These are phyloP conservation scores for Hypholoma sublateritium DNA, from an alignment of 768 basidiomycete species.

Conservation along the genomic window DNA sequence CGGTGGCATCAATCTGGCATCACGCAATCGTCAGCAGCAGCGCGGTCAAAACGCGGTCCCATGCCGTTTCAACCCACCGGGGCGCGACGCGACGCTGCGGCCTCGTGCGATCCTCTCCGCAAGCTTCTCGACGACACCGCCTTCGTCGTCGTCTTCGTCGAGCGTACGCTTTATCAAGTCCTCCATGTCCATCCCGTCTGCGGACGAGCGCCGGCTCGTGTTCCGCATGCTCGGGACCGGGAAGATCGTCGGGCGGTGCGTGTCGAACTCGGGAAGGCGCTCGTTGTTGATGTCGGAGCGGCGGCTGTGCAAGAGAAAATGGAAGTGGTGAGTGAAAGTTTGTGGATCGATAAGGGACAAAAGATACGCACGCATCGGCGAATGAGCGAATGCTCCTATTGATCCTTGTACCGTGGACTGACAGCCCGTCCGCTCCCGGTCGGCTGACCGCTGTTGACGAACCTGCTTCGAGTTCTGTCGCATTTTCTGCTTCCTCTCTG, in stretches of 20 bases:
- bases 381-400: slow-evolving; percentile 66
- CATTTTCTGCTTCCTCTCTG: slow-evolving; percentile 80
- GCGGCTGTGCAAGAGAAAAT: slow-evolving; percentile 42
- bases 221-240: slow-evolving; percentile 60
- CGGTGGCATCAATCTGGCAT: neutral
- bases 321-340: neutral
- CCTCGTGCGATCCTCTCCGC: slow-evolving; percentile 64
- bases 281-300: slow-evolving; percentile 75
- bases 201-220: slow-evolving; percentile 36
- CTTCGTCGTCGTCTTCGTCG: slow-evolving; percentile 56
- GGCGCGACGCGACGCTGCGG: slow-evolving; percentile 42
- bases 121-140: slow-evolving; percentile 54
- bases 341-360: neutral
- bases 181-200: slow-evolving; percentile 59
- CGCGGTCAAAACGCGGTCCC: slow-evolving; percentile 38
- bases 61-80: slow-evolving; percentile 59
- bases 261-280: slow-evolving; percentile 61
- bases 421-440: slow-evolving; percentile 55
- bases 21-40: neutral
- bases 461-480: slow-evolving; percentile 56
- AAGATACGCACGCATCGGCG: slow-evolving; percentile 66
- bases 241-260: slow-evolving; percentile 42
- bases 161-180: slow-evolving; percentile 60
- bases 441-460: slow-evolving; percentile 26
- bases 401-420: slow-evolving; percentile 60